Evolutionary conservation across 768 basidiomycete species (phyloP).

Genomic region (Xerocomellus intermedius): DNA sequence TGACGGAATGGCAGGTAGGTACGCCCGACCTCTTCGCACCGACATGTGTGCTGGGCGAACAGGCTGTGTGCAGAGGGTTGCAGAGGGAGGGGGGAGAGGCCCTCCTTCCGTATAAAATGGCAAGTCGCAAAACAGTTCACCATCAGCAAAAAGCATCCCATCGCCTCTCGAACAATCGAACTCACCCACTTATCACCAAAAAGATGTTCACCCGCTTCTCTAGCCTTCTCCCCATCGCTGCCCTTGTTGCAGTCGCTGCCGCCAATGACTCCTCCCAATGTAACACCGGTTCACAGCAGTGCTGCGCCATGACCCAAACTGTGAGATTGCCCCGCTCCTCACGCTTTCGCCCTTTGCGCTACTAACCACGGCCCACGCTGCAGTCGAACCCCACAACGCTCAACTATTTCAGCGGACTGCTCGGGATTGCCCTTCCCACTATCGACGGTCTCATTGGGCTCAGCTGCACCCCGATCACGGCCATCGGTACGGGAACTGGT

Average conservation of each 20-base stretch:
- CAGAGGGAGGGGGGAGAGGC: neutral
- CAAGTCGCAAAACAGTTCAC: neutral
- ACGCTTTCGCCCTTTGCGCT: neutral
- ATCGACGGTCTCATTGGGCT: slow-evolving; percentile 2
- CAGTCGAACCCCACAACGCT: neutral
- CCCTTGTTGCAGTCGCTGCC: neutral
- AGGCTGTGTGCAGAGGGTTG: neutral
- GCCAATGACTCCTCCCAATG: slow-evolving; percentile 4
- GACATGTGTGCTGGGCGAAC: neutral
- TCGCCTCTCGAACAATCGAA: neutral
- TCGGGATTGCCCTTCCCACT: neutral
- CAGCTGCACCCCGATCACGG: slow-evolving; percentile 1
- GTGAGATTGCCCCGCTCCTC: neutral
- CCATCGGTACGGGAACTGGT: neutral
- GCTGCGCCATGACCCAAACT: slow-evolving; percentile 3
- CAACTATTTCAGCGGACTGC: neutral
- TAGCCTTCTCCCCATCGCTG: slow-evolving; percentile 8
- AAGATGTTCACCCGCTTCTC: slow-evolving; percentile 8
- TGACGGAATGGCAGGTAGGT: neutral
- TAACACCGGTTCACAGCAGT: slow-evolving; percentile 9
- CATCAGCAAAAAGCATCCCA: neutral
- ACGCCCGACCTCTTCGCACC: neutral
- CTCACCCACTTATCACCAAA: neutral
- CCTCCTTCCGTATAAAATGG: slow-evolving; percentile 7
- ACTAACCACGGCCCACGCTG: neutral